Base-by-base conservation (phyloP, 352 stramenopile genomes). In the Chrysophaeum taylorii region DNA sequence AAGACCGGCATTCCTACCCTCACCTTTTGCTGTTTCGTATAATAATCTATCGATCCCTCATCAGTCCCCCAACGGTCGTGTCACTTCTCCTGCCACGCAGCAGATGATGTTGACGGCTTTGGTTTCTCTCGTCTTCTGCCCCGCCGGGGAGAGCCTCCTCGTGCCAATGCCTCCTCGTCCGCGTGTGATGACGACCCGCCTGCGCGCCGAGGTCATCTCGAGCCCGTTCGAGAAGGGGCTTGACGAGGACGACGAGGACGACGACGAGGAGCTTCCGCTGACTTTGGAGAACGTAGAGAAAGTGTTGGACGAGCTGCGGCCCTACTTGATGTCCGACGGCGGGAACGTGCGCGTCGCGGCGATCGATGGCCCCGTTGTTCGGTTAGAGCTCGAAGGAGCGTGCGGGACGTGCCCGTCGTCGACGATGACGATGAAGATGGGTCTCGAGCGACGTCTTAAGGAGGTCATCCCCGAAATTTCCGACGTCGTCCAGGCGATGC, bases 371-470 rank as follows among this genome's bases (percentile, higher is more conserved):
- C 85, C 86, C 4, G 78, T 92, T 62, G 86, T 93, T 12, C 64
- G 77, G 68, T 76, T 93, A n/a, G 82, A 92, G 78, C 78, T 93
- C 45, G 76, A 84, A 76, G 87, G 87, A 31, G 84, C 82, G 27
- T 93, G 87, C 74, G 87, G 86, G 53, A 90, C 79, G 71, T 93
- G 87, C 77, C 85, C 87, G 7, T 87, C 76, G 35, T 88, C 78
- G 23, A 89, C 83, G 36, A 85, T 89, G 81, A 89, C 83, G 41
- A 87, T 89, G 79, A 87, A 89, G 75, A 92, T 93, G 87, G 87
- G 87, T 53, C 80, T 93, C 52, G 87, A 93, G 73, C 68, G 85
- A 81, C 73, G 82, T 82, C 73, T 84, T 21, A 66, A 78, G 43
- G 73, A 82, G 72, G 66, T 67, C 15, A 84, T 84, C 69, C 79